A percentile compares a stretch with the other conserved stretches of the same genome.
Conservation (phyloP, 805 yeast species). For the Suhomyces vadensis region DNA sequence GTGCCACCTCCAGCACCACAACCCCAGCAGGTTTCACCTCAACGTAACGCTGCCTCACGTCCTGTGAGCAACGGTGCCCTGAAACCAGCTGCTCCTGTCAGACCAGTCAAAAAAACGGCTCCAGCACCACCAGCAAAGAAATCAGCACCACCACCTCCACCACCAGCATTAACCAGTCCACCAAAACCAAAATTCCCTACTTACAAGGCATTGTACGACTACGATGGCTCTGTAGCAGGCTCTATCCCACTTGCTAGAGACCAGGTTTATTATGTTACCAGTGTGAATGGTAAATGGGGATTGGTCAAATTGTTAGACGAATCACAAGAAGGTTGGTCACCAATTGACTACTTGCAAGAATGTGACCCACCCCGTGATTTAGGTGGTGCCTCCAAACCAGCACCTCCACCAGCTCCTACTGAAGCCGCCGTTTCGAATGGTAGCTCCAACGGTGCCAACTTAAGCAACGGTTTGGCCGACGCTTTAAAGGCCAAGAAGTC, state of each 20-base stretch:
- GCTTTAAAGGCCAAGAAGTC: conserved; percentile 65
- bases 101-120: conserved; percentile 39
- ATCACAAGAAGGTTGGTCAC: conserved; percentile 92
- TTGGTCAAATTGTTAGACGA: conserved; percentile 78
- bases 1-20: conserved; percentile 9
- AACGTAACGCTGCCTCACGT: conserved; percentile 6
- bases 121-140: conserved; percentile 64
- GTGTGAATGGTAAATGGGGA: conserved; percentile 92
- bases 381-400: conserved; percentile 22
- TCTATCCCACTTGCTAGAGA: conserved; percentile 78
- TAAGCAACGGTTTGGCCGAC: conserved; percentile 64
- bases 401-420: conserved; percentile 43
- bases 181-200: conserved; percentile 70
- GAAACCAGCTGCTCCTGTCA: conserved; percentile 24
- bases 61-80: conserved; percentile 8
- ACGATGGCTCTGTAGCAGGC: conserved; percentile 81
- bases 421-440: conserved; percentile 19
- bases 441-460: conserved; percentile 19
- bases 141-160: conserved; percentile 58
- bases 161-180: conserved; percentile 47
- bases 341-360: conserved; percentile 81
- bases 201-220: conserved; percentile 83
- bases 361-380: conserved; percentile 48
- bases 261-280: conserved; percentile 68
- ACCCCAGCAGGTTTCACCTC: conserved; percentile 7